Conservation (phyloP, 129 eudicot species). For the Logfia minima region DNA sequence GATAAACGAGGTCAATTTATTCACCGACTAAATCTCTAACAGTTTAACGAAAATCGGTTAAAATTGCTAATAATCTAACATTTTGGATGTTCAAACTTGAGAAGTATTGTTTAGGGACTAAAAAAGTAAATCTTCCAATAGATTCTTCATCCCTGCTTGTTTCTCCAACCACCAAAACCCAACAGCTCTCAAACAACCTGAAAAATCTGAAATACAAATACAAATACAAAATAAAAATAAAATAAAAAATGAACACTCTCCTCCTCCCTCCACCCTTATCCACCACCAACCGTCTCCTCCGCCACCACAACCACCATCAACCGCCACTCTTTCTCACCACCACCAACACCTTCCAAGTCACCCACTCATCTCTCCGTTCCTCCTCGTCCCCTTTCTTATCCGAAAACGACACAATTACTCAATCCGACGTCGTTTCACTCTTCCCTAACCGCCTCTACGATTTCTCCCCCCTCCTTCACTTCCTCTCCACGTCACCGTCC, state of each 20-base stretch:
- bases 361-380: conserved; percentile 33
- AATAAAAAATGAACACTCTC: conserved; percentile 47
- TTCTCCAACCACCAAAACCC: conserved; percentile 20
- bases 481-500: conserved; percentile 46
- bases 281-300: conserved; percentile 44
- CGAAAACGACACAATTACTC: conserved; percentile 23
- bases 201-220: background rate
- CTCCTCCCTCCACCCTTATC: conserved; percentile 50
- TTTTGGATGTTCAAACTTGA: background rate
- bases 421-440: conserved; percentile 50
- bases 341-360: conserved; percentile 1
- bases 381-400: conserved; percentile 26
- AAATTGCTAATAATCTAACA: no score
- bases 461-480: conserved; percentile 74
- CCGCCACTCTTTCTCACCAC: conserved; percentile 20
- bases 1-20: no score
- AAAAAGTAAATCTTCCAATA: background rate
- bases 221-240: background rate
- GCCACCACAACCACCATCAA: conserved; percentile 37
- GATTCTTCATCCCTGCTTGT: background rate
- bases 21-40: no score
- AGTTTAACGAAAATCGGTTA: no score
- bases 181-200: conserved; percentile 5
- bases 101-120: conserved; percentile 6
- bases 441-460: conserved; percentile 59